These are phyloP conservation scores for Triticum dicoccoides DNA, from an alignment of 176 grass and related monocot species.

Conservation along the genomic window DNA sequence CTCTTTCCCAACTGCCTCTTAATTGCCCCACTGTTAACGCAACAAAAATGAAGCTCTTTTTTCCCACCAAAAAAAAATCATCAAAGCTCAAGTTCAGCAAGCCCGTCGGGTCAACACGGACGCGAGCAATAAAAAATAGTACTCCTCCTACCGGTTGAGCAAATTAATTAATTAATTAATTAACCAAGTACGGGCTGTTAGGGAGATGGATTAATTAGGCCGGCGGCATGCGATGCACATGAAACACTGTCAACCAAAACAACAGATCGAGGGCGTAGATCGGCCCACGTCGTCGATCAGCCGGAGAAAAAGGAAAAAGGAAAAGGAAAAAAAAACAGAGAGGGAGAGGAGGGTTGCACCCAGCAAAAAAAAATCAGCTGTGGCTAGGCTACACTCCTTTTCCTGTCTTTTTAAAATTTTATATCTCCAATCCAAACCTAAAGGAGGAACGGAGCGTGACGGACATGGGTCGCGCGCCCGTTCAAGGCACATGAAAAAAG, in stretches of 20 bases:
- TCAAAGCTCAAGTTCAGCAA: background rate
- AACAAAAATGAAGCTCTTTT: background rate
- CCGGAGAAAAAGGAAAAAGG: background rate
- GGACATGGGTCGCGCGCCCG: conserved; percentile 14
- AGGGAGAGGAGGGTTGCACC: conserved; percentile 24
- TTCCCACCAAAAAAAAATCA: too few relatives aligned
- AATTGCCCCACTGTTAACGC: background rate
- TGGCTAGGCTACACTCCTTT: conserved; percentile 2
- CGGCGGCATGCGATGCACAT: background rate
- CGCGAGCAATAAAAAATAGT: conserved; percentile 20
- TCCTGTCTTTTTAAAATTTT: background rate
- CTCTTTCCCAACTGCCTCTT: background rate
- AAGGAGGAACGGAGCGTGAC: background rate
- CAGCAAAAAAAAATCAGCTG: background rate
- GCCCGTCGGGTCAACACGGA: conserved; percentile 39
- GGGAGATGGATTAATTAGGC: conserved; percentile 22
- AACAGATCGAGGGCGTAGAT: background rate
- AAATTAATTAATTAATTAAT: background rate
- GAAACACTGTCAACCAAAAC: background rate
- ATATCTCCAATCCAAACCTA: background rate
- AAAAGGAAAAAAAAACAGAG: background rate
- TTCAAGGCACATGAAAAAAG: conserved; percentile 35
- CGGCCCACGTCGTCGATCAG: background rate
- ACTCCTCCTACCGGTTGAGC: background rate
- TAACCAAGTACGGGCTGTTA: background rate